phyloP scores from a whole-genome alignment of 306 rosid species.

The Malus sieversii region DNA sequence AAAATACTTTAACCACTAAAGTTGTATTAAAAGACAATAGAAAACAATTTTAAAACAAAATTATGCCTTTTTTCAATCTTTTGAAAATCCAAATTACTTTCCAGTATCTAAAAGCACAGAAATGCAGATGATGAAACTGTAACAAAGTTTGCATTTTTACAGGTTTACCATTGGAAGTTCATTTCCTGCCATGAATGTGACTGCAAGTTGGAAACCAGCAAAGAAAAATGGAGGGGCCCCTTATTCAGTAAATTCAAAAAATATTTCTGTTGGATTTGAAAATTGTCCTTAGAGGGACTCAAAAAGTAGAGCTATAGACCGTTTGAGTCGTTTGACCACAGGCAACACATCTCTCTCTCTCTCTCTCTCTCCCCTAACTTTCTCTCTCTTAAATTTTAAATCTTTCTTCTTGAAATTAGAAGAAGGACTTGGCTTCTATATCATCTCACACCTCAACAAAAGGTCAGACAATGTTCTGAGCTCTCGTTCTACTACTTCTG shows the following conservation, averaged over 20 bases:
- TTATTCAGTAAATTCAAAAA: constrained; percentile 36
- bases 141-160: neutral
- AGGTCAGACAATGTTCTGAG: constrained; percentile 4
- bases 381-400: constrained; percentile 13
- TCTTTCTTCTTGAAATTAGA: constrained; percentile 33
- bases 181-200: neutral
- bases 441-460: constrained; percentile 19
- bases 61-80: neutral
- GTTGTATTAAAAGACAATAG: neutral
- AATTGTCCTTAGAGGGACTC: constrained; percentile 47
- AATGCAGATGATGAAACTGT: neutral
- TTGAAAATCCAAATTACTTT: neutral
- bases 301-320: constrained; percentile 23
- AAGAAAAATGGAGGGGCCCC: constrained; percentile 35
- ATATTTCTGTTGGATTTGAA: constrained; percentile 44
- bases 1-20: neutral
- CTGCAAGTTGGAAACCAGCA: constrained; percentile 36
- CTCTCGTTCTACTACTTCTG: neutral
- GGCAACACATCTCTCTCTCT: constrained; percentile 18
- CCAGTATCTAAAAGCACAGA: neutral
- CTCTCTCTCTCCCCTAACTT: constrained; percentile 18
- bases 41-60: neutral
- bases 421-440: constrained; percentile 9
- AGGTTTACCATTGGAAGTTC: neutral
- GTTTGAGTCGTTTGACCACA: constrained; percentile 43